Base-by-base conservation (phyloP, 2,329 filamentous ascomycete species). In the Niveomyces coronatus region DNA sequence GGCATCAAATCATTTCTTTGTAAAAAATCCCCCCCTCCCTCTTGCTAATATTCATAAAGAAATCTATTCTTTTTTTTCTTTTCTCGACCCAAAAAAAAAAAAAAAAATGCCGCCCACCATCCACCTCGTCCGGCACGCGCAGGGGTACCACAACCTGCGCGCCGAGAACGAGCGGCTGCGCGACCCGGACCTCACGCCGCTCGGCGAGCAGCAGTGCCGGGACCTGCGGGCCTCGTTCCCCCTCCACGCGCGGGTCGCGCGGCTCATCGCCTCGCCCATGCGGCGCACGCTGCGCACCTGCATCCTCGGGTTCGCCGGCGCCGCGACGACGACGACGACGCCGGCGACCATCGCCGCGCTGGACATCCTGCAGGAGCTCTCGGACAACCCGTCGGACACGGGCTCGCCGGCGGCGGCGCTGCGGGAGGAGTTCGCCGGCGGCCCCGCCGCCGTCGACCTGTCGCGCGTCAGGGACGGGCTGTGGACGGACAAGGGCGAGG, bases 211-310 rank as follows among this genome's bases (percentile, higher is more conserved):
- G 44, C 86, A 95, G 69, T 93, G 86, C 63, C 63, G 59, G 18
- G 56, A 60, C 13, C 76, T 94, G 28, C 60, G 70, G 49, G 53
- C 65, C 20, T 44, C 49, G 15, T 94, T 93, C 55, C 74, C 82
- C 9, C 60, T 73, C 57, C 79, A 83, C 54, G 62, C 66, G 44
- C 60, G 68, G 27, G 64, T 91, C 51, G 79, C 81, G 4, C 70
- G 82, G 48, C 70, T 94, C 10, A 71, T 87, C 16, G 78, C 85
- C 27, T 91, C 85, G 1, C 86, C 87, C 5, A 70, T 94, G 47
- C 79, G 81, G 35, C 77, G 87, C 44, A 93, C 87, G 2, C 68
- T 94, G 31, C 76, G 85, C 60, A 94, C 87, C 3, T 79, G 82
- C 23, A 67, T 86, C 20, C 62, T 76, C 38, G 71, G 75, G 31